A percentile compares a stretch with the other conserved stretches of the same genome.
Evolutionary conservation across 2,329 filamentous ascomycete genomes (phyloP).

Genomic region (Thelonectria rubi): DNA sequence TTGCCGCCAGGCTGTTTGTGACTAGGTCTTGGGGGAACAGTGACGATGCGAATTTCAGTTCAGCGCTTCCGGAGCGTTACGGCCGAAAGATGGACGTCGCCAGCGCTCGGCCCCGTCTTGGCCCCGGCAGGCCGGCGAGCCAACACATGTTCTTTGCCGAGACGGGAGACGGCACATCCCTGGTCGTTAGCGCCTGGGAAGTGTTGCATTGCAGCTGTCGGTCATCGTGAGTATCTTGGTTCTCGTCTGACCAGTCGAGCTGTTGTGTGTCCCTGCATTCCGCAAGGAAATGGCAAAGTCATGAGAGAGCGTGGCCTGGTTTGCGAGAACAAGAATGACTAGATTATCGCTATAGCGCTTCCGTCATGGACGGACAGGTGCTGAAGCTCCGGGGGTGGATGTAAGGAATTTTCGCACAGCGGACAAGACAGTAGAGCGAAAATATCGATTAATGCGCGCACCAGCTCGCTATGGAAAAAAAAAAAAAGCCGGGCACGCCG

Average conservation of each 20-base stretch:
- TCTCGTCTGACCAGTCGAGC: not conserved
- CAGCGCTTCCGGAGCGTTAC: slow-evolving; percentile 31
- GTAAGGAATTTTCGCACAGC: too few relatives aligned
- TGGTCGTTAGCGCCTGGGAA: not conserved
- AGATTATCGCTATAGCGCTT: too few relatives aligned
- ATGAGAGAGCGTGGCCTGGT: slow-evolving; percentile 12
- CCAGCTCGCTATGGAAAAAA: too few relatives aligned
- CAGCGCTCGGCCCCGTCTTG: slow-evolving; percentile 24
- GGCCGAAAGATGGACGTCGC: slow-evolving; percentile 34
- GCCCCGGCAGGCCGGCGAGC: slow-evolving; percentile 27
- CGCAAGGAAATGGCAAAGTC: not conserved
- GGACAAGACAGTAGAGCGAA: too few relatives aligned
- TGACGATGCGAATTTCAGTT: not conserved
- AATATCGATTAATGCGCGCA: too few relatives aligned
- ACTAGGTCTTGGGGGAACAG: not conserved
- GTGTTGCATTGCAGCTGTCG: slow-evolving; percentile 14
- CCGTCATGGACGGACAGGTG: too few relatives aligned
- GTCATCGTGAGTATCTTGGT: not conserved
- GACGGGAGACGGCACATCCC: slow-evolving; percentile 25
- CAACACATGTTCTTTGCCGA: slow-evolving; percentile 14
- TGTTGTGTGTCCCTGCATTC: slow-evolving; percentile 11
- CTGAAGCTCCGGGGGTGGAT: not conserved
- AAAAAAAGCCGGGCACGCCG: too few relatives aligned
- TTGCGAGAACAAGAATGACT: not conserved
- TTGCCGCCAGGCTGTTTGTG: not conserved